Percentiles rank a stretch among this genome's conserved stretches.
phyloP scores from a whole-genome alignment of 2,329 filamentous ascomycete species.

The Cryphonectria carpinicola region DNA sequence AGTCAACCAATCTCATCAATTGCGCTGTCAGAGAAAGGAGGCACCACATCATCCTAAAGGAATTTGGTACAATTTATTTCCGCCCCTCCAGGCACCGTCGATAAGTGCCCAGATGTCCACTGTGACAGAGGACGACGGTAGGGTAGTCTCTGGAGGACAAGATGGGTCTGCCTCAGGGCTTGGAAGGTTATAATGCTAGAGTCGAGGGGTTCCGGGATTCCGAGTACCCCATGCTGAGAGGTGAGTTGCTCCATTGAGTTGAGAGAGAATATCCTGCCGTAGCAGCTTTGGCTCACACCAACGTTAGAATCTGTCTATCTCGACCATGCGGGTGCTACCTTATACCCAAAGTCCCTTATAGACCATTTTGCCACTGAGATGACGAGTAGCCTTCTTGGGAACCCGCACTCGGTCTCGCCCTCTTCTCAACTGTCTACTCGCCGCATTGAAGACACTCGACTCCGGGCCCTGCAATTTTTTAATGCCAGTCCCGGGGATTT shows the following conservation, averaged over 20 bases:
- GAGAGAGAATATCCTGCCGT: neutral
- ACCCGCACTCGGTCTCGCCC: constrained; percentile 85
- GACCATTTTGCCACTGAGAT: constrained; percentile 80
- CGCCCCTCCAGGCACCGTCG: neutral
- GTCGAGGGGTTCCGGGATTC: constrained; percentile 61
- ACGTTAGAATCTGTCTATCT: constrained; percentile 74
- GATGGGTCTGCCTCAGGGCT: constrained; percentile 19
- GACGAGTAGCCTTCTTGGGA: constrained; percentile 79
- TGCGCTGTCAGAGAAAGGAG: neutral
- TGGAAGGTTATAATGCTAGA: constrained; percentile 56
- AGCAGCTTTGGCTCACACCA: constrained; percentile 9
- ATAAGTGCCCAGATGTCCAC: constrained; percentile 18
- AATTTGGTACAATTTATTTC: neutral
- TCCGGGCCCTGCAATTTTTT: constrained; percentile 75
- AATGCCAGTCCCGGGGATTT: constrained; percentile 80
- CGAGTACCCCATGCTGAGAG: constrained; percentile 73
- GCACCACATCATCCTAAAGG: neutral
- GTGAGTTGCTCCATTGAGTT: constrained; percentile 43
- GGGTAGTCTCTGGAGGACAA: constrained; percentile 16
- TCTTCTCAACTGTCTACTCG: constrained; percentile 78
- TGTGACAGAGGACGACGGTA: neutral
- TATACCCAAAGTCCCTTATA: constrained; percentile 79
- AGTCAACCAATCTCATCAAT: neutral
- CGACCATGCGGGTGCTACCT: constrained; percentile 93
- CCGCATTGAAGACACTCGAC: constrained; percentile 75